Evolutionary conservation across 768 basidiomycete genomes (phyloP).

Genomic region (Boletus barrowsii): DNA sequence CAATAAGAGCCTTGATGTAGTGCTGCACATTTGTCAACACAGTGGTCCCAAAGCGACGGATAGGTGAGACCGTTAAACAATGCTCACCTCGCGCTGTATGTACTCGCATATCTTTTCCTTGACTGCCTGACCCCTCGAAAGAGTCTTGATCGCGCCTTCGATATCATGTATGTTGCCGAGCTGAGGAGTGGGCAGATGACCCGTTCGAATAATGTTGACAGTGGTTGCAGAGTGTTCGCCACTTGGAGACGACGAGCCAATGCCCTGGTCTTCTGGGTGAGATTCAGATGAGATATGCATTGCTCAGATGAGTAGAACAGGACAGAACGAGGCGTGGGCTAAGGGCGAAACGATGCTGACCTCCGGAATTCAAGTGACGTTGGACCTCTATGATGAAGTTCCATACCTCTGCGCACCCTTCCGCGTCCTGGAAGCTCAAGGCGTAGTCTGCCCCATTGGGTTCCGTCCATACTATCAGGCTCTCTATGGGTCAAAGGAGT

Average conservation of each 20-base stretch:
- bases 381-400: slow-evolving; percentile 93
- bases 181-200: slow-evolving; percentile 72
- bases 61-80: not conserved
- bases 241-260: slow-evolving; percentile 62
- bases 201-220: slow-evolving; percentile 63
- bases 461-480: slow-evolving; percentile 98
- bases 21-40: slow-evolving; percentile 45
- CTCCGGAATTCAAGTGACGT: slow-evolving; percentile 67
- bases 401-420: slow-evolving; percentile 96
- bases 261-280: slow-evolving; percentile 43
- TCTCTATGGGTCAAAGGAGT: slow-evolving; percentile 55
- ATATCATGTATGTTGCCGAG: slow-evolving; percentile 78
- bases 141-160: slow-evolving; percentile 71
- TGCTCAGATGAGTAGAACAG: slow-evolving; percentile 13
- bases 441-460: slow-evolving; percentile 93
- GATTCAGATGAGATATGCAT: slow-evolving; percentile 12
- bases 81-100: slow-evolving; percentile 75
- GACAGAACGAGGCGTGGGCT: slow-evolving; percentile 8
- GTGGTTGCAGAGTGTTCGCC: slow-evolving; percentile 59
- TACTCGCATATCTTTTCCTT: slow-evolving; percentile 89
- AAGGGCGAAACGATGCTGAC: slow-evolving; percentile 40
- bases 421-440: slow-evolving; percentile 93
- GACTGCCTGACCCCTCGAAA: slow-evolving; percentile 66
- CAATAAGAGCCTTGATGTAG: slow-evolving; percentile 84
- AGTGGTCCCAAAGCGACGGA: not conserved